phyloP scores from a whole-genome alignment of 2,329 filamentous ascomycete species.

The Tricladium varicosporioides region DNA sequence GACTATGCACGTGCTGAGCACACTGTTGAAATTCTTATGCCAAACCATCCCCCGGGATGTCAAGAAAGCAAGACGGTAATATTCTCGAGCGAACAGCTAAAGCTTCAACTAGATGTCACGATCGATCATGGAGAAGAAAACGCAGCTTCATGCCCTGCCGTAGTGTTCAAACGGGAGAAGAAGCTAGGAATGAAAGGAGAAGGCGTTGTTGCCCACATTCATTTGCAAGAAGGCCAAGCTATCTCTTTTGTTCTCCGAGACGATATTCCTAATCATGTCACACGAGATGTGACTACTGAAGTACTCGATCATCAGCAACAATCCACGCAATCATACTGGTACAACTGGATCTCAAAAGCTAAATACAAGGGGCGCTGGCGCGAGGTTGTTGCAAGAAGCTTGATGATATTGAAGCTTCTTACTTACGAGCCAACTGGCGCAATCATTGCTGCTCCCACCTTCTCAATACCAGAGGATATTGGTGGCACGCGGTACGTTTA shows the following conservation, averaged over 20 bases:
- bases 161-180: slow-evolving; percentile 54
- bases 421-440: slow-evolving; percentile 78
- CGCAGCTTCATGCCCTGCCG: slow-evolving; percentile 46
- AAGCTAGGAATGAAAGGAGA: slow-evolving; percentile 55
- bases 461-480: slow-evolving; percentile 73
- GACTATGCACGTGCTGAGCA: slow-evolving; percentile 66
- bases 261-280: slow-evolving; percentile 56
- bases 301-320: slow-evolving; percentile 63
- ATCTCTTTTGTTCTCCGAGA: slow-evolving; percentile 68
- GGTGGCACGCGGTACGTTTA: slow-evolving; percentile 52
- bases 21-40: slow-evolving; percentile 53
- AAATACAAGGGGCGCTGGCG: slow-evolving; percentile 71
- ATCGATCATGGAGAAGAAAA: slow-evolving; percentile 57
- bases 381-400: slow-evolving; percentile 67
- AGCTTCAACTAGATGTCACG: slow-evolving; percentile 66
- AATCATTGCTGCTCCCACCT: slow-evolving; percentile 74
- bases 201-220: slow-evolving; percentile 59
- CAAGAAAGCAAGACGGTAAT: slow-evolving; percentile 57
- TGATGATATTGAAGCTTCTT: slow-evolving; percentile 73
- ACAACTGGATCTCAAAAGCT: slow-evolving; percentile 68
- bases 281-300: slow-evolving; percentile 54
- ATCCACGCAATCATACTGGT: slow-evolving; percentile 71
- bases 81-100: slow-evolving; percentile 57
- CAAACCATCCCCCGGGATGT: slow-evolving; percentile 39
- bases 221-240: slow-evolving; percentile 63